Base-by-base conservation (phyloP, 1,284 basidiomycete species). In the Sporisorium graminicola region DNA sequence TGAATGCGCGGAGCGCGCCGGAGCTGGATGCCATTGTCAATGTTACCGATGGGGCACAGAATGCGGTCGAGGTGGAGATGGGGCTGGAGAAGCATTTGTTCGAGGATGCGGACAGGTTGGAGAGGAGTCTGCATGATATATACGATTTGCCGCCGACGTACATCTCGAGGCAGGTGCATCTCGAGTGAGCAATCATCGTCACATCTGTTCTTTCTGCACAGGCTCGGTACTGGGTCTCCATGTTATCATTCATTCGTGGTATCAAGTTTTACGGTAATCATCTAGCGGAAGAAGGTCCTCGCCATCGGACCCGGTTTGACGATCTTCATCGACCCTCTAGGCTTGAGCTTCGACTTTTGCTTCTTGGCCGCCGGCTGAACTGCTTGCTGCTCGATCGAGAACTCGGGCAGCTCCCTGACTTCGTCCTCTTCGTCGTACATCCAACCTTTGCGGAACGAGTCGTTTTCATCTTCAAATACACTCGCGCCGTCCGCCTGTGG, bases 91-190 rank as follows among this genome's bases (percentile, higher is more conserved):
- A 24, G 49, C 74, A 67, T 35, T 33, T 63, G 7, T 57, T 78
- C 5, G 62, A 63, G 14, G 64, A 72, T 24, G 12, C 43, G 12
- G 44, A 56, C 20, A 59, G 33, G 42, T 8, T 58, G 16, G 37
- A 20, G 0, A 35, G 57, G 14, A 60, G 63, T 37, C 14, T 73
- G 50, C 57, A 67, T 22, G 77, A 77, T 40, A 69, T 76, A 29
- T 79, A 79, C 43, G 77, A 79, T 44, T 46, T 79, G 4, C 74
- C 77, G 12, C 77, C 77, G 6, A 76, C 74, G 13, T 63, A 71
- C n/a, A 74, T 79, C 27, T 69, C 65, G 20, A 62, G 74, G 22
- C 62, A 76, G 42, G 47, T 68, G 40, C 65, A 72, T 31, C 56
- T 71, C 46, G 24, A 2, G n/a, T 47, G 40, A 35, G 18, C 27